phyloP scores from a whole-genome alignment of 768 basidiomycete species.

The Dentipellis sp. region DNA sequence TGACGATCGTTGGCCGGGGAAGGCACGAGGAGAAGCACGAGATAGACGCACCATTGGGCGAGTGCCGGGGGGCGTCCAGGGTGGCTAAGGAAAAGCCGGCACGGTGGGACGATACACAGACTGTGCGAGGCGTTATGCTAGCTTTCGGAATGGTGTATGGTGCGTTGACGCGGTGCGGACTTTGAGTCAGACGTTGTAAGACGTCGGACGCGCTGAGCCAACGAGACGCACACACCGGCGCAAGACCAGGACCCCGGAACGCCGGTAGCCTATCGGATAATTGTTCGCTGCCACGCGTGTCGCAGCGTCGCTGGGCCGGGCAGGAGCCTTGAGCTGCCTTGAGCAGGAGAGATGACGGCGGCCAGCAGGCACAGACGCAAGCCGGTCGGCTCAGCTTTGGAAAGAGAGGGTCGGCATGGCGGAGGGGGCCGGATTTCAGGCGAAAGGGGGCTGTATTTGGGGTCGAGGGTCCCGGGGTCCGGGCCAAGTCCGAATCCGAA shows the following conservation, averaged over 20 bases:
- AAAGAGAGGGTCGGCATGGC: background rate
- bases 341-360: no score
- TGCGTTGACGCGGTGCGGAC: background rate
- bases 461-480: background rate
- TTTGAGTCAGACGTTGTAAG: background rate
- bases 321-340: no score
- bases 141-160: background rate
- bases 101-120: background rate
- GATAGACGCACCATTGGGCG: conserved; percentile 5
- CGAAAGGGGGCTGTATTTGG: background rate
- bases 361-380: background rate
- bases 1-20: background rate
- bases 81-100: background rate
- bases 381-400: background rate
- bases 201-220: background rate
- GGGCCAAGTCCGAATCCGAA: background rate
- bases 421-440: background rate
- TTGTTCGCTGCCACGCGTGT: background rate
- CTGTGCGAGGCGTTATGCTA: background rate
- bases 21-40: background rate
- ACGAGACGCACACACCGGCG: background rate
- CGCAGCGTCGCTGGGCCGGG: background rate
- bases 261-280: background rate
- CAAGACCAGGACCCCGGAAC: background rate
- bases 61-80: background rate